Evolutionary conservation across 73 alveolate genomes (phyloP), one percentile per base, ranked within the genome.

Genomic region (Stentor roeselii): DNA sequence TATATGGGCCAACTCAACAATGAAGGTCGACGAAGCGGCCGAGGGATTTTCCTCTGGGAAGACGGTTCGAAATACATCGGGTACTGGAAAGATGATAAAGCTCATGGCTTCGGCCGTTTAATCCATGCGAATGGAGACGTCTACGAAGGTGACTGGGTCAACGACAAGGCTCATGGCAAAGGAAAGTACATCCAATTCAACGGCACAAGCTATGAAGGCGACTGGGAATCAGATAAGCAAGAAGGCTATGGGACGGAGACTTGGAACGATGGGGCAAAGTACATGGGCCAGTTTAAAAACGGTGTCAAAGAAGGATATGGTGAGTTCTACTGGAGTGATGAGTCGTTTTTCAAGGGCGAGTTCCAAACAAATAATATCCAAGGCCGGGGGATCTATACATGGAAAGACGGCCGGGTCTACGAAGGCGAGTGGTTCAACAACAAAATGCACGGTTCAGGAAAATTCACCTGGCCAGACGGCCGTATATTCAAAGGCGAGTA

Each of bases 161-260:
- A 75, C 36, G 92, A 87, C 85, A 87, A 87, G 82, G 92, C 92
- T 3, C 83, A 87, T 34, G 92, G 92, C 74, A 60, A 87, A 42
- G 92, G 92, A 11, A 76, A 59, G 27, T 87, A 87, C 59, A 87
- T 82, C 50, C 92, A 87, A 60, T 86, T 74, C 11, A 58, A 87
- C 30, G 92, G 92, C 3, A 82, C 92, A 6, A 39, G 78, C 50
- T 87, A 83, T 39, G 92, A 87, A 75, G 92, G 92, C 37, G 88
- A 83, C 21, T 87, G 92, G 92, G 85, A 83, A 36, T 82, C 58
- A 41, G 74, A n/a, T 3, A 37, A 3, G 74, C 60, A 14, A 59
- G 87, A 86, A 36, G 89, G 87, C 21, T 4, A 59, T 37, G 90
- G 88, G 27, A 37, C 59, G n/a, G 92, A 87, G 40, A 85, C 88